Base-by-base conservation (phyloP, 2,329 filamentous ascomycete genomes). In the Neonectria magnoliae region DNA sequence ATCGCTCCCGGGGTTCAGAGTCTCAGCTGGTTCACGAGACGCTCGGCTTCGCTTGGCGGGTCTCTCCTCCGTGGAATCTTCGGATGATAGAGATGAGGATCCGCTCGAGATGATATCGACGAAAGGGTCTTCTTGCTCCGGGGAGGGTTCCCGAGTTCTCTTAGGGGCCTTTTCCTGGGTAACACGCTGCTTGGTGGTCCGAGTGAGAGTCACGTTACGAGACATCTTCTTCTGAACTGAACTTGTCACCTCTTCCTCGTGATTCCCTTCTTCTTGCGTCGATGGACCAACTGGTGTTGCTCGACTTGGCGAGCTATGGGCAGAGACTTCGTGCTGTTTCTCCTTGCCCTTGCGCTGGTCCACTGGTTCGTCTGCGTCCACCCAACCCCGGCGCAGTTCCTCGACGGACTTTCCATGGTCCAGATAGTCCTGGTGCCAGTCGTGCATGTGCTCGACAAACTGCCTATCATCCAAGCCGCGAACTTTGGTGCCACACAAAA, bases 371-470 rank as follows among this genome's bases (percentile, higher is more conserved):
- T 2, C 36, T 3, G 14, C 6, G 36, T 38, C 36, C 14, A 38
- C 14, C 36, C 36, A 38, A 7, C n/a, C 36, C 36, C 36, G 36
- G 2, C 6, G 36, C 5, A 38, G 36, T 55, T 42, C 52, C 22
- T 16, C 16, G 48, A 11, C 14, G 3, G 18, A 14, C 18, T 38
- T 16, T 4, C 36, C 20, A 8, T n/a, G 41, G 33, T n/a, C 31
- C 8, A 41, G 14, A 27, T 41, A 33, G 14, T 53, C 13, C 14
- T 55, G 33, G 25, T 61, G 59, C 14, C 27, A 52, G 5, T 56
- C 31, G 36, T 33, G 55, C 27, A 57, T 33, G 10, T 62, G 53
- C n/a, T 51, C 44, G 13, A 52, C 11, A 38, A 38, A 38, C 36
- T n/a, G 14, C 14, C 16, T 38, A 16, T 38, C 36, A 16, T 38